Evolutionary conservation across 441 rosid species (phyloP).

Genomic region (Breynia disticha): DNA sequence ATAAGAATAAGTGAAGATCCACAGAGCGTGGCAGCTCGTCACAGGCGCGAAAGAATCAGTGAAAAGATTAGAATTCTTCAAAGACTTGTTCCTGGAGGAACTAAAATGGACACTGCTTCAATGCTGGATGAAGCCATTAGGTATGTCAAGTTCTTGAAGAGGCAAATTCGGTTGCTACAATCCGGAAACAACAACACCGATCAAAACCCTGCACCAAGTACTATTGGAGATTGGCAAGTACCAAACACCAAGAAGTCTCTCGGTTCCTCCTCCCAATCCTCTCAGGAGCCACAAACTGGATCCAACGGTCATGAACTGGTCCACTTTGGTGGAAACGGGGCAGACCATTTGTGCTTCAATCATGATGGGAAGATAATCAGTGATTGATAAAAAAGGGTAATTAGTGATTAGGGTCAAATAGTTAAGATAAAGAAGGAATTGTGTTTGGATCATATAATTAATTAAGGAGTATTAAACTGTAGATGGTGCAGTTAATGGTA

Average conservation of each 20-base stretch:
- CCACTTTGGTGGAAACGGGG: conserved; percentile 4
- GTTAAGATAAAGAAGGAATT: too few relatives aligned
- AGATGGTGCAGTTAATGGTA: too few relatives aligned
- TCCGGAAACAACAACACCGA: conserved; percentile 11
- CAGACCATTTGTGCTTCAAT: conserved; percentile 22
- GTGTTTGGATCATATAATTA: too few relatives aligned
- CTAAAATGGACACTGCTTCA: conserved; percentile 80
- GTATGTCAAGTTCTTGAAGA: conserved; percentile 83
- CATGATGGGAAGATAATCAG: too few relatives aligned
- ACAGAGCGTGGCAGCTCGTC: conserved; percentile 84
- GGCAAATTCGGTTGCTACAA: conserved; percentile 67
- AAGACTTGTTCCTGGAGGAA: conserved; percentile 81
- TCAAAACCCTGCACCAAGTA: conserved; percentile 16
- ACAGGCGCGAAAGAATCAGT: conserved; percentile 67
- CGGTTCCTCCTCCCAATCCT: conserved; percentile 6
- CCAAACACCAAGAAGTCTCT: conserved; percentile 4
- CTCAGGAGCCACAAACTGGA: conserved; percentile 5
- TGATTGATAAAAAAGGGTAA: too few relatives aligned
- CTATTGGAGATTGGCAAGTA: conserved; percentile 14
- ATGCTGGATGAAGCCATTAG: conserved; percentile 84
- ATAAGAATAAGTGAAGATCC: conserved; percentile 78
- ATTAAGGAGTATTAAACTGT: too few relatives aligned
- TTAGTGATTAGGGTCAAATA: conserved; percentile 22
- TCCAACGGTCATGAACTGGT: conserved; percentile 1
- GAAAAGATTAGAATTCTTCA: conserved; percentile 79